Base-by-base conservation (phyloP, 345 rosid genomes). In the Psidium friedrichsthalianum region DNA sequence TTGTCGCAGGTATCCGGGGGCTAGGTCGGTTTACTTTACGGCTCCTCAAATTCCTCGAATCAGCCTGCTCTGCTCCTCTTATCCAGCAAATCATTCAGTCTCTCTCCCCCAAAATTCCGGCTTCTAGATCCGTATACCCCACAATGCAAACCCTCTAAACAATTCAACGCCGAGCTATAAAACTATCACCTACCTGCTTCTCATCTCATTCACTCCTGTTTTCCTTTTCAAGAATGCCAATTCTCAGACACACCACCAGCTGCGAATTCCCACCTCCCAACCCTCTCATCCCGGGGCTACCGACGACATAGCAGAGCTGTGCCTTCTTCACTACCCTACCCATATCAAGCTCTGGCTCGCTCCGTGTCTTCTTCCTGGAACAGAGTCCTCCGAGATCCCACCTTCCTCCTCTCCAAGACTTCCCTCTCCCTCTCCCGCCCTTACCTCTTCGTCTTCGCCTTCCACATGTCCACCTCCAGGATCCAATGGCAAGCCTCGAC, bases 401-500 rank as follows among this genome's bases (percentile, higher is more conserved):
- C 32, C 51, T 95, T 93, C 85, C 44, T 88, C 61, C 9, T 87
- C 86, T 83, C 91, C 85, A 91, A 84, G 90, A 88, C 87, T 74
- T 88, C 92, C 25, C 90, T 95, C 2, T 92, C 94, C 2, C 85
- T 91, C 22, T 88, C 94, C 27, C 81, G 90, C 52, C 95, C 91
- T 58, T 89, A 88, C 82, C 92, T 95, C 32, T 93, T 94, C 83
- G 93, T 95, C 22, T 91, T 92, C 61, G 93, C 95, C 25, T 93
- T 90, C 84, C 88, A 93, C 84, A 92, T 90, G 86, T 87, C 94
- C 12, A 94, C 96, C 87, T 91, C 90, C 86, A 92, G 85, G 88
- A 89, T 93, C 64, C 98, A 90, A 84, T 94, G 98, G 95, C 97
- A 95, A 69, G 94, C 93, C 78, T 95, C 18, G 95, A 95, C 90